These are phyloP conservation scores for Castanea sativa DNA, from an alignment of 306 rosid species.

Conservation along the genomic window DNA sequence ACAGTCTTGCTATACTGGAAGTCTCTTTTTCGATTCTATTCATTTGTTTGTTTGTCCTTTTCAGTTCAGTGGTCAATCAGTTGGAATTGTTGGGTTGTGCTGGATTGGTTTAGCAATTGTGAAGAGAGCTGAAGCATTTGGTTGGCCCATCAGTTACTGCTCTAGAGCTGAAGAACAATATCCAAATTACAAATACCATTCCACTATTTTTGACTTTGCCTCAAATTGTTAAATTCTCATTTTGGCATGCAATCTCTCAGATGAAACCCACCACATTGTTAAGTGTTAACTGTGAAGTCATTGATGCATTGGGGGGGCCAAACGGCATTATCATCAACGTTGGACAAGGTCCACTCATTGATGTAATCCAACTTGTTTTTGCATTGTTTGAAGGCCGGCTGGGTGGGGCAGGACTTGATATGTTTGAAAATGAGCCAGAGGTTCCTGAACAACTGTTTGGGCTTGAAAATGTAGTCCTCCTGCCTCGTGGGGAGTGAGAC, in stretches of 20 bases:
- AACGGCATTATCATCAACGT: constrained; percentile 61
- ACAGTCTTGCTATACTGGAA: neutral
- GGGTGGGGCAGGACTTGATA: constrained; percentile 75
- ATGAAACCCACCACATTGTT: constrained; percentile 56
- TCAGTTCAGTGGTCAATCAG: constrained; percentile 62
- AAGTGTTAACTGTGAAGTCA: constrained; percentile 51
- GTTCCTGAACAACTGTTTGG: constrained; percentile 49
- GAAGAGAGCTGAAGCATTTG: constrained; percentile 60
- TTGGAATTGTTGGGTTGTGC: constrained; percentile 72
- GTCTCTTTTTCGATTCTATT: neutral
- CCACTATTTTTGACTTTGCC: constrained; percentile 47
- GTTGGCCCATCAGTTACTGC: constrained; percentile 46
- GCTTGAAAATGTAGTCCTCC: constrained; percentile 57
- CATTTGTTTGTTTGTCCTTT: constrained; percentile 13
- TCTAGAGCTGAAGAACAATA: constrained; percentile 48
- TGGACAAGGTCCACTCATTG: constrained; percentile 50
- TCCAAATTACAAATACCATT: constrained; percentile 48
- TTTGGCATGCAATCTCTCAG: constrained; percentile 52
- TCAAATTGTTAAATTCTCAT: constrained; percentile 48
- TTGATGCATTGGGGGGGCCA: constrained; percentile 61
- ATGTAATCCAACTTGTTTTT: constrained; percentile 52
- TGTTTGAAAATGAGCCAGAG: constrained; percentile 63
- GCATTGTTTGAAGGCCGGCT: constrained; percentile 56
- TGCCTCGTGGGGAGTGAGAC: constrained; percentile 67
- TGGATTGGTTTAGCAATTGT: constrained; percentile 74